Base-by-base conservation (phyloP, 352 stramenopile species). In the Globisporangium echinulatum region DNA sequence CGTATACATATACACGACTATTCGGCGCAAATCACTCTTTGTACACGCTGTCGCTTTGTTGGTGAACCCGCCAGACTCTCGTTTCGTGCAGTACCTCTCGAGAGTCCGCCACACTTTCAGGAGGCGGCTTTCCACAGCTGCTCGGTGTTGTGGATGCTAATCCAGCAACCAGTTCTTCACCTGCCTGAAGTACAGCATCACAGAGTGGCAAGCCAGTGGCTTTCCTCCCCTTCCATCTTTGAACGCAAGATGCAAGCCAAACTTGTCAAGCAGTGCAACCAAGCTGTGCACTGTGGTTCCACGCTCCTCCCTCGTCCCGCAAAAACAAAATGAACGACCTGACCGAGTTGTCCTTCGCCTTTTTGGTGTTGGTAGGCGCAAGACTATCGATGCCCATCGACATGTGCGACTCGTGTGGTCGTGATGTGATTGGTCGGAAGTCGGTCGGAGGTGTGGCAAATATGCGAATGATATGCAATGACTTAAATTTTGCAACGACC, bases 1-100 rank as follows among this genome's bases (percentile, higher is more conserved):
- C 10, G 14, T 7, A 57, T 57, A 57, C 52, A 57, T 39, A 49
- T 49, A 49, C 49, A 53, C 25, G 14, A 17, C 13, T 17, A 53
- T 53, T 17, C 38, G 25, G 5, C 19, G 36, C 25, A 53, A 19
- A 19, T 0, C 17, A n/a, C n/a, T n/a, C 0, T 53, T 53, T 53
- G 10, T 3, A 40, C 25, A 53, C 13, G 49, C 49, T 15, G 7
- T 39, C 6, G 49, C 25, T 15, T 53, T 38, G 19, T 15, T 7
- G 7, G 49, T 53, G 13, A 53, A 3, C 17, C 17, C 49, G 13
- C 49, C 49, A n/a, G 19, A 39, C 19, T 53, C 49, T 19, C 49
- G 14, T 1, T 38, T 53, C 48, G 11, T 37, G 9, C 48, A 52
- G 48, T 52, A 52, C 48, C 33, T 52, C 19, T 52, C 48, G 3